Base-by-base conservation (phyloP, 495 filamentous ascomycete genomes). In the Penicillium waksmanii region DNA sequence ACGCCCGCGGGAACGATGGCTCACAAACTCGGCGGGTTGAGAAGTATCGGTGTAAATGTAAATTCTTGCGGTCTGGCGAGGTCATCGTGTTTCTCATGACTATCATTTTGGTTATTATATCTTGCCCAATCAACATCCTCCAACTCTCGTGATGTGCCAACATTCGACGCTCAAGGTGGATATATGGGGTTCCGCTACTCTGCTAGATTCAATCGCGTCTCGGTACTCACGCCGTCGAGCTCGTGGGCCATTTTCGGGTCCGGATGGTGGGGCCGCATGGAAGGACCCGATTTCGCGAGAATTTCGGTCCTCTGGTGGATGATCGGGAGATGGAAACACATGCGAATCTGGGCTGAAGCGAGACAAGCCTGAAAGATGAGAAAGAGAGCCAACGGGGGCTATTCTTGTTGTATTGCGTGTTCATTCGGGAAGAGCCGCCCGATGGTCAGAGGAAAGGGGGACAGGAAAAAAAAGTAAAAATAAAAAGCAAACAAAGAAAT, bases 221-320 rank as follows among this genome's bases (percentile, higher is more conserved):
- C 47, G 47, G 47, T 11, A 50, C 47, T 50, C 27, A 50, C 47
- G 27, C 27, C 47, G 47, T 50, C 38, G 12, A 51, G 55, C 48
- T 62, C 59, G 59, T 65, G 56, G 44, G 18, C 51, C 36, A 44
- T 44, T 19, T 18, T 61, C 60, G 56, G 53, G 57, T n/a, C 49
- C 73, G 73, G 73, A 69, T 73, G 68, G 73, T 73, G 73, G 73
- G 73, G 71, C 73, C 73, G 73, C 6, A 9, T 44, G 42, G 42
- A 10, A 58, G 35, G 17, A 19, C 34, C 19, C 34, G 53, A 51
- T 53, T 53, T 53, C 40, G 12, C 18, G 15, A 10, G 56, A 8
- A 53, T n/a, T 9, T 40, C 23, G 8, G 5, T 10, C 7, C 5
- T 21, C 13, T n/a, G 35, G 52, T 13, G 31, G 42, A 44, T 44